Percentiles rank a stretch among this genome's conserved stretches.
Evolutionary conservation across 768 basidiomycete species (phyloP).

Genomic region (Cyclocybe aegerita): DNA sequence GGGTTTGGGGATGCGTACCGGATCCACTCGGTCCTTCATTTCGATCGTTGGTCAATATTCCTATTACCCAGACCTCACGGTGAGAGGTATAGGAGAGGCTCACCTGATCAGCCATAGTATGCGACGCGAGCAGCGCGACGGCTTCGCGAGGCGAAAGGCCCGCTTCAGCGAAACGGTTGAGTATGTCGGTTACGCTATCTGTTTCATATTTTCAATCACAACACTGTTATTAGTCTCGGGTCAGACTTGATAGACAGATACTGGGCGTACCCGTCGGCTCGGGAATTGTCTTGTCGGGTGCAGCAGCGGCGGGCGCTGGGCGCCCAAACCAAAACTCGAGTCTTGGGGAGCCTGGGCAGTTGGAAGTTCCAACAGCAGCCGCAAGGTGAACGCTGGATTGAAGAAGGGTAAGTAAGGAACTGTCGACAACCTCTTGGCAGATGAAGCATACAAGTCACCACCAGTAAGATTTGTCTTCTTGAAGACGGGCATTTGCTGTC

Average conservation of each 20-base stretch:
- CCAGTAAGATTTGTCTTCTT: conserved; percentile 12
- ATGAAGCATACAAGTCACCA: conserved; percentile 21
- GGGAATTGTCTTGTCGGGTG: conserved; percentile 21
- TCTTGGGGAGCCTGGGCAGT: conserved; percentile 35
- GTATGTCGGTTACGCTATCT: conserved; percentile 24
- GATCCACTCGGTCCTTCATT: conserved; percentile 22
- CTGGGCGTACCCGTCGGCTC: conserved; percentile 13
- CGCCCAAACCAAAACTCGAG: conserved; percentile 30
- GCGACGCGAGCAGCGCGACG: conserved; percentile 23
- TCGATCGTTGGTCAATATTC: not conserved
- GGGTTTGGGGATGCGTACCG: not conserved
- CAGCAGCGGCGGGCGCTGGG: conserved; percentile 18
- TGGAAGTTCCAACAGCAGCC: conserved; percentile 25
- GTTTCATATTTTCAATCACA: not conserved
- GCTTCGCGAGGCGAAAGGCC: conserved; percentile 23
- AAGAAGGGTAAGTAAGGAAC: not conserved
- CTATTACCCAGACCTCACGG: not conserved
- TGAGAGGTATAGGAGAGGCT: not conserved
- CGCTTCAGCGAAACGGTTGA: conserved; percentile 25
- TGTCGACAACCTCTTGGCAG: not conserved
- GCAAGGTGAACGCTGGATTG: conserved; percentile 18
- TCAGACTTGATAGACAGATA: not conserved
- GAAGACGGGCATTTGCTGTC: conserved; percentile 16
- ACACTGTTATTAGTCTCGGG: too few species aligned
- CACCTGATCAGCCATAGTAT: conserved; percentile 24